These are phyloP conservation scores for Fusarium lateritium DNA, from an alignment of 2,329 filamentous ascomycete genomes.

Conservation along the genomic window DNA sequence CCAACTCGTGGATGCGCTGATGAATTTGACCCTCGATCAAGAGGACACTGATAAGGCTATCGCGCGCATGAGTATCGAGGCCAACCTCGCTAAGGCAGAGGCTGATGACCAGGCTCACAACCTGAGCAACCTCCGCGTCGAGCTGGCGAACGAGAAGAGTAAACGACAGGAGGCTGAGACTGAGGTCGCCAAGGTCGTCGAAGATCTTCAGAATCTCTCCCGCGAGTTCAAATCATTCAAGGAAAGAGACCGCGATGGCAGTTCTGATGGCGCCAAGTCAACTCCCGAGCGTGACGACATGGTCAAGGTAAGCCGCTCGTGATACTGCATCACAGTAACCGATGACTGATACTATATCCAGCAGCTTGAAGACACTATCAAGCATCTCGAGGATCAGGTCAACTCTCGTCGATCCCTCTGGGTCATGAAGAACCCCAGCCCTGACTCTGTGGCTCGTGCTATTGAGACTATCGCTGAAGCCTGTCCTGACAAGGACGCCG, in stretches of 20 bases:
- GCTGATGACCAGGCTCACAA: conserved; percentile 53
- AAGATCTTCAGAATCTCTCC: conserved; percentile 48
- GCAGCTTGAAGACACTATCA: conserved; percentile 53
- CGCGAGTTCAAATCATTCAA: conserved; percentile 51
- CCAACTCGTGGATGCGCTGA: conserved; percentile 57
- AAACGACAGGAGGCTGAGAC: conserved; percentile 51
- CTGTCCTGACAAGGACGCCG: conserved; percentile 47
- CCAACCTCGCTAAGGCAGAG: conserved; percentile 55
- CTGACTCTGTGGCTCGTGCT: conserved; percentile 51
- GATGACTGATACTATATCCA: conserved; percentile 24
- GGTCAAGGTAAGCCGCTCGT: conserved; percentile 49
- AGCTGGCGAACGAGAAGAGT: conserved; percentile 52
- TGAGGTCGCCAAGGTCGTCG: conserved; percentile 48
- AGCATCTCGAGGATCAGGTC: conserved; percentile 56
- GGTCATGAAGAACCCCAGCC: conserved; percentile 54
- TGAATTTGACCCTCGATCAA: conserved; percentile 56
- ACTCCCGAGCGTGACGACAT: conserved; percentile 46
- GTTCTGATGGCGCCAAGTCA: conserved; percentile 32
- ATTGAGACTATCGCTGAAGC: conserved; percentile 53
- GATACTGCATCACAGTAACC: too few species aligned
- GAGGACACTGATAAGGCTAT: conserved; percentile 58
- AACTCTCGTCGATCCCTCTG: conserved; percentile 56
- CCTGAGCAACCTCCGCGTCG: conserved; percentile 52
- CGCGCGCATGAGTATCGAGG: conserved; percentile 57
- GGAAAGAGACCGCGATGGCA: conserved; percentile 41